phyloP scores from a whole-genome alignment of 2,329 filamentous ascomycete species.

The Blastomyces gilchristii region DNA sequence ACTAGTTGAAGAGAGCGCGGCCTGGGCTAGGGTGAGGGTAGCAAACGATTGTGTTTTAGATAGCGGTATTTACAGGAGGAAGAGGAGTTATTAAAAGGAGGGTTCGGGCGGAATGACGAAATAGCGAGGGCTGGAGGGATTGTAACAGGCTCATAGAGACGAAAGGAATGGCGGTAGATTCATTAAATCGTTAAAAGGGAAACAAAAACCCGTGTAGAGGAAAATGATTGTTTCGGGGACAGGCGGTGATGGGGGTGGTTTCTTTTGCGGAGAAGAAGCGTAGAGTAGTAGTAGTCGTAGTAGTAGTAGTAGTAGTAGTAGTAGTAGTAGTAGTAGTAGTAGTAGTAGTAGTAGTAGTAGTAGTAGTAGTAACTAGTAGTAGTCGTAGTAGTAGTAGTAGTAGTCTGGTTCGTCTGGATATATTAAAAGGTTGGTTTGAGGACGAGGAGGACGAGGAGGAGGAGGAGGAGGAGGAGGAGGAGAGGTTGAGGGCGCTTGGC shows the following conservation, averaged over 20 bases:
- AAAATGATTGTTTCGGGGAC: neutral
- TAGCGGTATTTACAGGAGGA: neutral
- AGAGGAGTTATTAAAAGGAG: neutral
- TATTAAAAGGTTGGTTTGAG: too few species aligned
- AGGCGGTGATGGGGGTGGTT: neutral
- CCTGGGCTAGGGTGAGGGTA: neutral
- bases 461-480: too few species aligned
- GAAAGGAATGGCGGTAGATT: neutral
- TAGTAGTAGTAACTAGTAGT: too few species aligned
- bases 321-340: too few species aligned
- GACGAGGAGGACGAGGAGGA: too few species aligned
- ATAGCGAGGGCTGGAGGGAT: neutral
- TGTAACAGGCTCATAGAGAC: neutral
- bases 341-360: too few species aligned
- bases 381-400: too few species aligned
- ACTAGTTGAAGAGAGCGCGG: neutral
- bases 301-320: too few species aligned
- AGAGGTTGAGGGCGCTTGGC: too few species aligned
- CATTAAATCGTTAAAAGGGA: conserved; percentile 2
- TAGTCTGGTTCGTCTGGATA: too few species aligned
- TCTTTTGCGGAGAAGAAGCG: neutral
- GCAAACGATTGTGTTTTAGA: neutral
- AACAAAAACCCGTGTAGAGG: neutral
- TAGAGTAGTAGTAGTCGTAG: too few species aligned
- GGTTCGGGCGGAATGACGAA: neutral